Conservation (phyloP, 352 stramenopile genomes). For the Plasmopara halstedii region DNA sequence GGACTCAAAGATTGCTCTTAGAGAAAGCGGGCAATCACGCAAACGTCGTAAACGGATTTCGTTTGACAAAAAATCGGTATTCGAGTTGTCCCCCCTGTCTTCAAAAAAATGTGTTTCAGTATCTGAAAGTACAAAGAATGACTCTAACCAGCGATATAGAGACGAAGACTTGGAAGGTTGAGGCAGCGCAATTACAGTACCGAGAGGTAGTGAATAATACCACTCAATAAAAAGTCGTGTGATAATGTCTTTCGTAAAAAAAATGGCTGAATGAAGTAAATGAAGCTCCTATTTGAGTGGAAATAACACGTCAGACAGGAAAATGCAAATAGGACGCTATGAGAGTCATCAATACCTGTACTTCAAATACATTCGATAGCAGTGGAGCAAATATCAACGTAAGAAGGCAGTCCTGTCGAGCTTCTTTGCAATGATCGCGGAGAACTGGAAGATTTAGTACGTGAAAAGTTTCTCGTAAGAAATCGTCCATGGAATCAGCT, state of each 20-base stretch:
- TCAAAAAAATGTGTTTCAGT: slow-evolving; percentile 25
- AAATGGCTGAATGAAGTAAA: slow-evolving; percentile 49
- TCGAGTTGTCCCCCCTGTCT: slow-evolving; percentile 21
- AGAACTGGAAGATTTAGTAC: slow-evolving; percentile 46
- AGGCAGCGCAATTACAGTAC: slow-evolving; percentile 46
- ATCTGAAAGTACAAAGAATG: slow-evolving; percentile 41
- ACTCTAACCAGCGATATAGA: slow-evolving; percentile 68
- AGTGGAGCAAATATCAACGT: slow-evolving; percentile 63
- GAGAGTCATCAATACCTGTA: slow-evolving; percentile 43
- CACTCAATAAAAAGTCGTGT: slow-evolving; percentile 69
- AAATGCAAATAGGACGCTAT: neutral
- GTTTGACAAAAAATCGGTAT: slow-evolving; percentile 17
- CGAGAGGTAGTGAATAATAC: slow-evolving; percentile 72
- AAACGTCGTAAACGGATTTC: slow-evolving; percentile 29
- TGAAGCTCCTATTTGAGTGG: slow-evolving; percentile 42
- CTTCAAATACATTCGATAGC: slow-evolving; percentile 69
- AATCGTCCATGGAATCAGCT: slow-evolving; percentile 48
- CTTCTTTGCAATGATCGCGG: slow-evolving; percentile 25
- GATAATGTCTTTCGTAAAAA: slow-evolving; percentile 42
- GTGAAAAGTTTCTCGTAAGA: slow-evolving; percentile 39
- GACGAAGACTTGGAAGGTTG: slow-evolving; percentile 58
- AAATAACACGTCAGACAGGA: slow-evolving; percentile 7
- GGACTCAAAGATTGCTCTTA: slow-evolving; percentile 44
- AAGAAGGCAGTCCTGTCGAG: slow-evolving; percentile 37
- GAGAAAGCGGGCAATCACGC: slow-evolving; percentile 23